Percentiles rank a stretch among this genome's conserved stretches.
Evolutionary conservation across 352 stramenopile genomes (phyloP).

Genomic region (Pythium brassicae): DNA sequence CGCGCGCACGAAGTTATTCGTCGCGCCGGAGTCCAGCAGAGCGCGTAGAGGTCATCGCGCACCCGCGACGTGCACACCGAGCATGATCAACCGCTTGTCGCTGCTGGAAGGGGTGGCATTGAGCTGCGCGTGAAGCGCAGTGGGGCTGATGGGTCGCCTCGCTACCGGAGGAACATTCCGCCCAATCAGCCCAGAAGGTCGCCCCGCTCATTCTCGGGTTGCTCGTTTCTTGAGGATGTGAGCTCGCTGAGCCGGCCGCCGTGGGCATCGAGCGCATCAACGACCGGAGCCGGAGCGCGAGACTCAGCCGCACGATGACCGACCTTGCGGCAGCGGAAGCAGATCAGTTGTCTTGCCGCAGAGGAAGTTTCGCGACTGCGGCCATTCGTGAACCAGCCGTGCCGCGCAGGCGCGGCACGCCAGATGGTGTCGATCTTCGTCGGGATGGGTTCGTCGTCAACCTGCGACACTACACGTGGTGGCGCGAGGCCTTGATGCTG

Average conservation of each 20-base stretch:
- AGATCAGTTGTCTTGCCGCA: background rate
- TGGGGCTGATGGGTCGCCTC: background rate
- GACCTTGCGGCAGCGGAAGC: background rate
- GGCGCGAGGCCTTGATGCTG: too few species aligned
- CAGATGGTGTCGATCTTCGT: too few species aligned
- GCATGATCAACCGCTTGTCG: constrained; percentile 13
- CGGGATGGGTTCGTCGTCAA: too few species aligned
- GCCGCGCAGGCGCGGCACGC: too few species aligned
- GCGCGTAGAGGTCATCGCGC: background rate
- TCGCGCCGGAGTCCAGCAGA: background rate
- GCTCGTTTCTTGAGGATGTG: background rate
- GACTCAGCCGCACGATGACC: background rate
- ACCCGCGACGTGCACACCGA: constrained; percentile 15
- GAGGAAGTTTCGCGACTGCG: too few species aligned
- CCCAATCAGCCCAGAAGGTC: background rate
- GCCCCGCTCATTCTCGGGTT: too few species aligned
- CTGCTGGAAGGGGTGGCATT: constrained; percentile 15
- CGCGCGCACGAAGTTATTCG: background rate
- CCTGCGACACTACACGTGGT: too few species aligned
- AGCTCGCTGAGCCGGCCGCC: background rate
- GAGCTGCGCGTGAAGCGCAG: constrained; percentile 2
- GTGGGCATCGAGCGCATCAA: constrained; percentile 2
- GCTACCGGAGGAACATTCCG: background rate
- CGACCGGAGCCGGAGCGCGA: constrained; percentile 5
- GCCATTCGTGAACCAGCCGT: too few species aligned